Evolutionary conservation across 2,329 filamentous ascomycete genomes (phyloP).

Genomic region (Pseudopithomyces chartarum): DNA sequence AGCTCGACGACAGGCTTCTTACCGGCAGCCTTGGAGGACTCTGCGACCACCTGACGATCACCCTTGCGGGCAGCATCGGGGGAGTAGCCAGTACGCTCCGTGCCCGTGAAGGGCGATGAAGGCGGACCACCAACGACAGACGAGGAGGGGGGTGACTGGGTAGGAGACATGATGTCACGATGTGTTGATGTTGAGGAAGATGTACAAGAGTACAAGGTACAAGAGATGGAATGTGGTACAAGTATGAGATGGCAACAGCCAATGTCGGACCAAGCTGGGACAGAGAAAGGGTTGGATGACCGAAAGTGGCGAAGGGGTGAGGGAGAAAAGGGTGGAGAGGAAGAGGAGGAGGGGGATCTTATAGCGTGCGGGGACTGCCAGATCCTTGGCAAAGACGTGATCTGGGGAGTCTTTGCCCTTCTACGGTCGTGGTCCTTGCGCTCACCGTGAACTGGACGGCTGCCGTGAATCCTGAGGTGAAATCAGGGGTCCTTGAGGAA

Average conservation of each 20-base stretch:
- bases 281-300: constrained; percentile 13
- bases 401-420: background rate
- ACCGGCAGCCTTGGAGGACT: constrained; percentile 4
- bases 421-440: background rate
- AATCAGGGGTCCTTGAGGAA: background rate
- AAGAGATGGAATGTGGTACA: constrained; percentile 14
- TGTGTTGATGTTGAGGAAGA: constrained; percentile 12
- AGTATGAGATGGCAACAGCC: background rate
- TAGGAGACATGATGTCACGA: constrained; percentile 22
- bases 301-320: constrained; percentile 12
- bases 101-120: constrained; percentile 33
- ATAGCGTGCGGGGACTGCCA: constrained; percentile 16
- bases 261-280: constrained; percentile 19
- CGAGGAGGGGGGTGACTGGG: constrained; percentile 28
- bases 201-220: constrained; percentile 21
- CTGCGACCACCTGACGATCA: background rate
- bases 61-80: constrained; percentile 27
- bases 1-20: constrained; percentile 17
- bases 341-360: constrained; percentile 13
- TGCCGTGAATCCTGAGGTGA: background rate
- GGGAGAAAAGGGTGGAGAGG: constrained; percentile 16
- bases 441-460: background rate
- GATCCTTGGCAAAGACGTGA: background rate
- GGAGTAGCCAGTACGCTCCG: constrained; percentile 35
- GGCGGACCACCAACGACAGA: constrained; percentile 25